phyloP scores from a whole-genome alignment of 202 grass and related monocot genomes.

The Brachypodium distachyon region DNA sequence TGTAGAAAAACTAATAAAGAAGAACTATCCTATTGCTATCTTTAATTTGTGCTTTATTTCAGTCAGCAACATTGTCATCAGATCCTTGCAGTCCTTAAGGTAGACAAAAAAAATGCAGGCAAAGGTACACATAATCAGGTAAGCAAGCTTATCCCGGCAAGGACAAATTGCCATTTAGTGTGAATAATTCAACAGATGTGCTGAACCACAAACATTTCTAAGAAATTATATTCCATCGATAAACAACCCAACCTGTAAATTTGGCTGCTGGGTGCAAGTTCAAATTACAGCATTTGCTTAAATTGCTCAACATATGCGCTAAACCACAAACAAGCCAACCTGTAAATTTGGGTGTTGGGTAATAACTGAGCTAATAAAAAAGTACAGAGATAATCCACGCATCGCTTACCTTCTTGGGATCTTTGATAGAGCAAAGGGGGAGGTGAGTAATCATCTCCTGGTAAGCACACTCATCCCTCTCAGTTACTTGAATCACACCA shows the following conservation, averaged over 20 bases:
- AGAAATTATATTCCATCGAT: too few species aligned
- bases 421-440: constrained; percentile 79
- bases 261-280: too few species aligned
- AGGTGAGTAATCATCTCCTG: constrained; percentile 97
- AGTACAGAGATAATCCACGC: neutral
- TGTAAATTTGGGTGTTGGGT: too few species aligned
- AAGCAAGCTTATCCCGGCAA: neutral
- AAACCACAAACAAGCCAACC: too few species aligned
- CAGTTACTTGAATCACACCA: constrained; percentile 90
- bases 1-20: too few species aligned
- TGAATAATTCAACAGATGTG: neutral
- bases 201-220: neutral
- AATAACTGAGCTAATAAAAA: neutral
- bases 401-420: constrained; percentile 67
- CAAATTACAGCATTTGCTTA: too few species aligned
- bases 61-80: neutral
- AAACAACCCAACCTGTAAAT: neutral
- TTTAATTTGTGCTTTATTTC: neutral
- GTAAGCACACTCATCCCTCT: constrained; percentile 91
- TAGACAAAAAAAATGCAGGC: neutral
- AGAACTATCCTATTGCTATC: neutral
- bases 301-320: too few species aligned
- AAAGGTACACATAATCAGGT: too few species aligned
- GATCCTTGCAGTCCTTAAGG: neutral
- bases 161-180: neutral